Evolutionary conservation across 805 yeast species (phyloP).

Genomic region (Teunomyces lycoperdinae): DNA sequence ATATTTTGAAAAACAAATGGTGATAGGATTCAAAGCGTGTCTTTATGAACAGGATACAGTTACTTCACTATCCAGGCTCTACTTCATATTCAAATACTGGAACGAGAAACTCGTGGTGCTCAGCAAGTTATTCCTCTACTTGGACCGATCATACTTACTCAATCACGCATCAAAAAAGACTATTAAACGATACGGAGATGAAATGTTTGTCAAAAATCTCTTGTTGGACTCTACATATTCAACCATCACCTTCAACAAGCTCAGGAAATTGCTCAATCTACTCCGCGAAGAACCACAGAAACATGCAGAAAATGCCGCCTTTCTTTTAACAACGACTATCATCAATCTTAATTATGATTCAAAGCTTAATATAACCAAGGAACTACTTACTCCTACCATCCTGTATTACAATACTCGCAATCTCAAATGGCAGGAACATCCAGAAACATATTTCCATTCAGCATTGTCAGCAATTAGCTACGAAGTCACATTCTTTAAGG

Average conservation of each 20-base stretch:
- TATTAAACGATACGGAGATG: constrained; percentile 24
- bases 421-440: constrained; percentile 14
- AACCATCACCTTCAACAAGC: constrained; percentile 8
- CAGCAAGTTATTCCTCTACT: constrained; percentile 30
- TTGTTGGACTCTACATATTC: constrained; percentile 6
- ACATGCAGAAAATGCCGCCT: constrained; percentile 3
- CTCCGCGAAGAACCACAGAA: constrained; percentile 8
- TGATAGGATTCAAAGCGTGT: constrained; percentile 1
- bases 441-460: constrained; percentile 9
- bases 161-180: constrained; percentile 28
- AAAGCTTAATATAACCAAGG: constrained; percentile 10
- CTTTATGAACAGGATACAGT: constrained; percentile 2
- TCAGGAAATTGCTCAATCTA: constrained; percentile 9
- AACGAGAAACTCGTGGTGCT: constrained; percentile 20
- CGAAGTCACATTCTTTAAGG: constrained; percentile 11
- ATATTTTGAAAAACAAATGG: constrained; percentile 8
- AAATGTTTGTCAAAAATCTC: constrained; percentile 16
- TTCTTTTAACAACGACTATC: constrained; percentile 16
- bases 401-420: constrained; percentile 15
- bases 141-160: constrained; percentile 34
- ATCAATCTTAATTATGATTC: constrained; percentile 19
- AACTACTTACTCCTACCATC: constrained; percentile 11
- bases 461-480: constrained; percentile 8
- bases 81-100: constrained; percentile 20
- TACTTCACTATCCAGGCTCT: not conserved